Conservation (phyloP, 352 stramenopile species). For the Detonula confervacea region DNA sequence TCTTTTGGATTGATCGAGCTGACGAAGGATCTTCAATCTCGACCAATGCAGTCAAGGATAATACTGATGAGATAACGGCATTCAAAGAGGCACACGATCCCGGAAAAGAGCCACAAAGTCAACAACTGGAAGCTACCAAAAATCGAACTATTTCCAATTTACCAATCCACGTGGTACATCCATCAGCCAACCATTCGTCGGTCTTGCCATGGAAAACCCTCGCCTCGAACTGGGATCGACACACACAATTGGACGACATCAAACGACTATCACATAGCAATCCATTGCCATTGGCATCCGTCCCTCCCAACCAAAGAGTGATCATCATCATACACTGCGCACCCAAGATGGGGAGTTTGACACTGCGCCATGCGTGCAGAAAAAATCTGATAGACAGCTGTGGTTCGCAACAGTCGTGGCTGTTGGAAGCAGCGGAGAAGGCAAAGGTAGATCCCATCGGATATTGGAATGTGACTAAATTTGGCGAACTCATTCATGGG, state of each 20-base stretch:
- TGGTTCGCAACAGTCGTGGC: no score
- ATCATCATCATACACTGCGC: constrained; percentile 44
- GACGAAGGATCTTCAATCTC: no score
- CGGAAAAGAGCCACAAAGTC: no score
- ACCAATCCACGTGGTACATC: not conserved
- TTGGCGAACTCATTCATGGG: constrained; percentile 13
- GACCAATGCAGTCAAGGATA: no score
- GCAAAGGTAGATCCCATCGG: not conserved
- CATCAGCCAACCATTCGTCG: not conserved
- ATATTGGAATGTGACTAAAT: constrained; percentile 15
- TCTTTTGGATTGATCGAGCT: no score
- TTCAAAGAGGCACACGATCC: no score
- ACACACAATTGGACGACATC: constrained; percentile 5
- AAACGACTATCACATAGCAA: not conserved
- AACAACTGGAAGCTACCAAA: no score
- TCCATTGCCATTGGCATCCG: not conserved
- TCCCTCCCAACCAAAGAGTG: constrained; percentile 8
- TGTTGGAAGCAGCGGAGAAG: not conserved
- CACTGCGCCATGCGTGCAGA: constrained; percentile 24
- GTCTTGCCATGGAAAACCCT: not conserved
- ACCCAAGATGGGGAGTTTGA: constrained; percentile 37
- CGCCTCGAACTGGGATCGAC: constrained; percentile 25
- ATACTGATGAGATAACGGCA: no score
- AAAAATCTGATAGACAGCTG: constrained; percentile 20
- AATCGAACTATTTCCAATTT: no score